These are phyloP conservation scores for Erythrophleum ivorense DNA, from an alignment of 331 rosid species.

Conservation along the genomic window DNA sequence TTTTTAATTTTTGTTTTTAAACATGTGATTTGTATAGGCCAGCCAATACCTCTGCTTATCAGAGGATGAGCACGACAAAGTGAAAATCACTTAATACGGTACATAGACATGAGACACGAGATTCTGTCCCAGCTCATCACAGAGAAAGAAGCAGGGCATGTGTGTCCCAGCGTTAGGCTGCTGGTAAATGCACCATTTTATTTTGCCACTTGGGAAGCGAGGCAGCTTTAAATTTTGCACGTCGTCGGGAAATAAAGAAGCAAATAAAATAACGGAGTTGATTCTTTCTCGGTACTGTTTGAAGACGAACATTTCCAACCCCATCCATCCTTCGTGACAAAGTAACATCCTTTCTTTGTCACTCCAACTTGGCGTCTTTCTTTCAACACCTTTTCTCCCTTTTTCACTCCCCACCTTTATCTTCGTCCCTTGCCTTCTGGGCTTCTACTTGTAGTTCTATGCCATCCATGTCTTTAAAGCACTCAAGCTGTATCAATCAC, in stretches of 20 bases:
- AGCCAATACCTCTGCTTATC: neutral
- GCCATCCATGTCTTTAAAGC: conserved; percentile 48
- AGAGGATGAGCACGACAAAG: neutral
- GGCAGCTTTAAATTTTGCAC: conserved; percentile 45
- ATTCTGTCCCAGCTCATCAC: neutral
- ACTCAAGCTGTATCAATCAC: conserved; percentile 40
- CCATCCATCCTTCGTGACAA: conserved; percentile 59
- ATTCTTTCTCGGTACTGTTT: conserved; percentile 34
- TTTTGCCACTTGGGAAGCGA: conserved; percentile 37
- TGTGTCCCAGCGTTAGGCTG: conserved; percentile 33
- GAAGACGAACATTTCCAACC: conserved; percentile 43
- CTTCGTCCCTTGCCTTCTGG: conserved; percentile 5
- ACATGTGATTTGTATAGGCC: conserved; percentile 20
- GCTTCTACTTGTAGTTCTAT: neutral
- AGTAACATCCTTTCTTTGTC: conserved; percentile 60
- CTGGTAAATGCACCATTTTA: conserved; percentile 45
- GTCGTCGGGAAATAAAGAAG: conserved; percentile 47
- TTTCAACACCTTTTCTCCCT: conserved; percentile 41
- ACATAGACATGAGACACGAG: neutral
- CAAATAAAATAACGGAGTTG: conserved; percentile 48
- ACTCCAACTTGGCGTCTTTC: conserved; percentile 43
- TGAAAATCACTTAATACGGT: neutral
- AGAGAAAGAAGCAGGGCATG: conserved; percentile 28
- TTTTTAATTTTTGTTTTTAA: neutral
- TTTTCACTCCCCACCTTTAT: conserved; percentile 54